phyloP scores from a whole-genome alignment of 2,329 filamentous ascomycete species.

The Sclerotinia nivalis region DNA sequence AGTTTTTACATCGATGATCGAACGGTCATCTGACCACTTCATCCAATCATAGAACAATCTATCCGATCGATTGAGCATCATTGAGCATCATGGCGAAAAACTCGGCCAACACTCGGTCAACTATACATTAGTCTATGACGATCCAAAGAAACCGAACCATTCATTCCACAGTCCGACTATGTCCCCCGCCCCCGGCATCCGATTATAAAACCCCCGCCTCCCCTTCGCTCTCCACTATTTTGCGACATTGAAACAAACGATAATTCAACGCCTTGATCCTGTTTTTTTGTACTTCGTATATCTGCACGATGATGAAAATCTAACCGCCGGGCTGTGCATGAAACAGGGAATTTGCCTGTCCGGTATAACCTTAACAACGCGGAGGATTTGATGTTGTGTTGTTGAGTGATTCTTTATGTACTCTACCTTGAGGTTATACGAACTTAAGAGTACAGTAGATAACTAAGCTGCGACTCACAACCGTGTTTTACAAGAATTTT shows the following conservation, averaged over 20 bases:
- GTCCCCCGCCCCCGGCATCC: no score
- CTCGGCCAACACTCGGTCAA: background rate
- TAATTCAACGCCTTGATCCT: background rate
- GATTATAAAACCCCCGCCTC: background rate
- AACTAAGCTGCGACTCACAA: background rate
- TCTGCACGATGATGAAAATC: slow-evolving; percentile 9
- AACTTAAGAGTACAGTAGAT: no score
- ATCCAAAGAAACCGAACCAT: background rate
- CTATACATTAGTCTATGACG: background rate
- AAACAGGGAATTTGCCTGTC: background rate
- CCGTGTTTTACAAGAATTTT: background rate
- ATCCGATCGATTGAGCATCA: background rate
- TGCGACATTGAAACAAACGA: background rate
- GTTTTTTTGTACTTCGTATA: background rate
- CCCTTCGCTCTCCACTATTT: slow-evolving; percentile 3
- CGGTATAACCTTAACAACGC: no score
- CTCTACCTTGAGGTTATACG: background rate
- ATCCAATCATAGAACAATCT: background rate
- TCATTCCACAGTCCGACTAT: no score
- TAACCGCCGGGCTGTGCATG: background rate
- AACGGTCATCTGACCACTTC: background rate
- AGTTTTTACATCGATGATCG: background rate
- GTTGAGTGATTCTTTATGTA: no score
- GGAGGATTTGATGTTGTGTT: background rate
- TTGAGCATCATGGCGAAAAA: background rate